Percentiles rank a stretch among this genome's conserved stretches.
phyloP scores from a whole-genome alignment of 495 filamentous ascomycete species.

The Aspergillus nidulans region DNA sequence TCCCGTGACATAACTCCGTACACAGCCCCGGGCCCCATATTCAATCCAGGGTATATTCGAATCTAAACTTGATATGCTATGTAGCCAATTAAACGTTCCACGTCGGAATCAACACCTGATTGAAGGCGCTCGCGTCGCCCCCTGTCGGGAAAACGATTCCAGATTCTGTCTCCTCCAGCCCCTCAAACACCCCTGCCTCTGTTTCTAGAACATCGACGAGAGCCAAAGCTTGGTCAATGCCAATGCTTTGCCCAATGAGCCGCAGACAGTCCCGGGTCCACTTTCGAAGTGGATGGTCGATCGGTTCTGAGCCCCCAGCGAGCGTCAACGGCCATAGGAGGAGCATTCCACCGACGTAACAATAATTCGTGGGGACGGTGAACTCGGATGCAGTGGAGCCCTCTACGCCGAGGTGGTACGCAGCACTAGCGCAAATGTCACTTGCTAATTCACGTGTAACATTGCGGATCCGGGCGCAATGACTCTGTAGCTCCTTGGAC shows the following conservation, averaged over 20 bases:
- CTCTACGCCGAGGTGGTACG: conserved; percentile 33
- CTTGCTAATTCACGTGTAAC: conserved; percentile 33
- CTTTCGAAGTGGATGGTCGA: conserved; percentile 28
- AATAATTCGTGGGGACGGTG: conserved; percentile 16
- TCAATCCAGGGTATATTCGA: neutral
- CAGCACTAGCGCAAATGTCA: conserved; percentile 45
- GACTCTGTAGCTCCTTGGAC: conserved; percentile 29
- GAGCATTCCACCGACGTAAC: conserved; percentile 39
- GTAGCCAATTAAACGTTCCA: neutral
- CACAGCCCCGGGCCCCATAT: neutral
- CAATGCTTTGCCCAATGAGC: conserved; percentile 42
- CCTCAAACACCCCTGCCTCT: conserved; percentile 28
- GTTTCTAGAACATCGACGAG: conserved; percentile 33
- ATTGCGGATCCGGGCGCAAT: conserved; percentile 30
- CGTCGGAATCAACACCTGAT: conserved; percentile 7
- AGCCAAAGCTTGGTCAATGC: conserved; percentile 45
- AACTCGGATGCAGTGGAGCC: conserved; percentile 9
- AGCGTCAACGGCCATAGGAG: conserved; percentile 47
- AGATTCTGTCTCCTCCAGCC: conserved; percentile 10
- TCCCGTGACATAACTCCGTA: neutral
- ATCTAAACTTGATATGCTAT: neutral
- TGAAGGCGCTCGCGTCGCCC: conserved; percentile 1
- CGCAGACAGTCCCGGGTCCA: conserved; percentile 42
- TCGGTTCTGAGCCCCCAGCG: conserved; percentile 34
- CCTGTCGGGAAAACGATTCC: neutral